A percentile compares a stretch with the other conserved stretches of the same genome.
Evolutionary conservation across 352 stramenopile species (phyloP).

Genomic region (Phytophthora palmivora): DNA sequence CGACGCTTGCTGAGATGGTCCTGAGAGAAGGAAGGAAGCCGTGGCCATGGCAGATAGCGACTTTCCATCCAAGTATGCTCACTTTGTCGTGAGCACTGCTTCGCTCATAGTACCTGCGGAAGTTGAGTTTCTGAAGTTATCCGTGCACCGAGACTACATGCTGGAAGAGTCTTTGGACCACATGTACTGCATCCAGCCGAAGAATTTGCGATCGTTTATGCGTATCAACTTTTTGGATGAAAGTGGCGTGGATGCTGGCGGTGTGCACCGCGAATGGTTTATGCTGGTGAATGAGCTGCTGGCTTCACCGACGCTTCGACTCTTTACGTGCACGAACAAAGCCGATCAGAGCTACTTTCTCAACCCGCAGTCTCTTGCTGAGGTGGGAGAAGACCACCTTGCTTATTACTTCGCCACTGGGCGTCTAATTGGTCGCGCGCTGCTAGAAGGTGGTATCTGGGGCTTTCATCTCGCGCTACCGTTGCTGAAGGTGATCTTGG

Average conservation of each 20-base stretch:
- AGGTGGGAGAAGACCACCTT: conserved; percentile 70
- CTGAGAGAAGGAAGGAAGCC: conserved; percentile 51
- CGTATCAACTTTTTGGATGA: conserved; percentile 91
- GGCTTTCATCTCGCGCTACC: conserved; percentile 93
- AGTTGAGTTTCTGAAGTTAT: conserved; percentile 73
- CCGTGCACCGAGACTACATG: conserved; percentile 66
- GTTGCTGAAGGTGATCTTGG: conserved; percentile 98
- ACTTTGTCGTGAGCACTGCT: conserved; percentile 78
- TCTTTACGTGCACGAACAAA: conserved; percentile 71
- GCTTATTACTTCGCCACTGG: conserved; percentile 68
- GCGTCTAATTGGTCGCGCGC: conserved; percentile 61
- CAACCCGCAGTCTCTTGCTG: conserved; percentile 59
- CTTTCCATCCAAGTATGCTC: conserved; percentile 77
- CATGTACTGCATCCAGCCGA: conserved; percentile 61
- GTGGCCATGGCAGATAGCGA: conserved; percentile 50
- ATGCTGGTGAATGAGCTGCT: conserved; percentile 76
- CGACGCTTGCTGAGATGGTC: conserved; percentile 29
- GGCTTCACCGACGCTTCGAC: conserved; percentile 42
- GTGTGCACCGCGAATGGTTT: conserved; percentile 94
- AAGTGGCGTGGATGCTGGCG: conserved; percentile 85
- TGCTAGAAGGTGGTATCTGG: conserved; percentile 92
- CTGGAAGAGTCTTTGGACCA: conserved; percentile 79
- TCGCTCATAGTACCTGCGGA: conserved; percentile 69
- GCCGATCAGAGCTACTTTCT: conserved; percentile 67
- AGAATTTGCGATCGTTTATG: conserved; percentile 73